Base-by-base conservation (phyloP, 306 rosid species). In the Rosa persica region DNA sequence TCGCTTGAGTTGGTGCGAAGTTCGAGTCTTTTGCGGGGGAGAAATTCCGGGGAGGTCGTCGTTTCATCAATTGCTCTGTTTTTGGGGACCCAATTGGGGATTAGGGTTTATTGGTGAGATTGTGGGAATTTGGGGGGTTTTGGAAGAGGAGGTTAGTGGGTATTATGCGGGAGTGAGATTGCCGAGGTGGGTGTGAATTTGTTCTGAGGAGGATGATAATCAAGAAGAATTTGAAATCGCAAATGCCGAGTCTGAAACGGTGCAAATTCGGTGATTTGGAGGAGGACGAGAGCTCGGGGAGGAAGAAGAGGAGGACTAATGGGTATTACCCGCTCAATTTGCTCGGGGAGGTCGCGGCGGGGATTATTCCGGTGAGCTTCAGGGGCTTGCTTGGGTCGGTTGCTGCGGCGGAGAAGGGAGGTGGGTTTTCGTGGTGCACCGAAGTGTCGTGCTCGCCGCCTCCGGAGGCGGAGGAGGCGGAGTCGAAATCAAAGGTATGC, bases 201-300 rank as follows among this genome's bases (percentile, higher is more conserved):
- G 60, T 75, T 76, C 72, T 34, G 5, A 67, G 11, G 22, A 75
- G 38, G 67, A 96, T 96, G 99, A 96, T 96, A 79, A 93, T 96
- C 87, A 96, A 96, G 88, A 89, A 95, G 80, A 90, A 90, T 81
- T 75, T 93, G 85, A 96, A 96, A 91, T 85, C 96, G 84, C 93
- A 90, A 96, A 96, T 96, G 98, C 99, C 98, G 94, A 87, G 90
- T 86, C 80, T 93, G 90, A 96, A 93, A 88, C 89, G 99, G 81
- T 79, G 91, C 84, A 96, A 78, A 85, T 81, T 81, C 81, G 80
- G 83, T 55, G 97, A 88, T 84, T 82, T 92, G 2, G 96, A 93
- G 34, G 92, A 86, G 47, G 97, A 96, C 17, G 97, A 93, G 7
- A 83, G 74, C 78, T 89, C 90, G 0, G 80, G 85, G 64, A 77